Evolutionary conservation across 176 grass and related monocot genomes (phyloP).

Genomic region (Paspalum vaginatum): DNA sequence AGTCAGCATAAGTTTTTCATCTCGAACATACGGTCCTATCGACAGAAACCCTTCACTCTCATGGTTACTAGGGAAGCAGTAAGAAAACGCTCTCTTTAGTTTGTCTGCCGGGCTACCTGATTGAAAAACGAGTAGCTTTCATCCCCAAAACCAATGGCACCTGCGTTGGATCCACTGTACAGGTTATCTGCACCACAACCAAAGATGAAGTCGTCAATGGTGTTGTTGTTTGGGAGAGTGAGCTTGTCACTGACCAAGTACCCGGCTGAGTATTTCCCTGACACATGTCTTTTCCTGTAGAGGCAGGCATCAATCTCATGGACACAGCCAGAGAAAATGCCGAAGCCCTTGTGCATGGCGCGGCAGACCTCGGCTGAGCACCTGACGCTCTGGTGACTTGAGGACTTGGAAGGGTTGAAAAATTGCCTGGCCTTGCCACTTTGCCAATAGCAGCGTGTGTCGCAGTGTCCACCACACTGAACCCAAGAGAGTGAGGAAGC

Average conservation of each 20-base stretch:
- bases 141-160: slow-evolving; percentile 29
- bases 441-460: neutral
- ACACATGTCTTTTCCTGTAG: slow-evolving; percentile 32
- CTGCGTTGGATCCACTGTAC: slow-evolving; percentile 7
- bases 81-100: slow-evolving; percentile 13
- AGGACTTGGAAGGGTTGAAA: slow-evolving; percentile 29
- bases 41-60: slow-evolving; percentile 18
- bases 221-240: slow-evolving; percentile 4
- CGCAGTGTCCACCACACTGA: slow-evolving; percentile 20
- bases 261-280: slow-evolving; percentile 21
- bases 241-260: slow-evolving; percentile 31
- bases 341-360: neutral
- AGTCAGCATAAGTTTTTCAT: neutral
- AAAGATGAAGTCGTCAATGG: slow-evolving; percentile 32
- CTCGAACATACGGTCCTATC: slow-evolving; percentile 16
- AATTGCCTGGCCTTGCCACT: neutral
- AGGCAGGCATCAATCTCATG: slow-evolving; percentile 29
- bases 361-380: slow-evolving; percentile 13
- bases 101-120: slow-evolving; percentile 26
- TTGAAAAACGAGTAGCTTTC: slow-evolving; percentile 36
- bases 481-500: slow-evolving; percentile 39
- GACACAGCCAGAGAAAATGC: neutral
- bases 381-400: neutral
- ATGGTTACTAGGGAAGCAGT: slow-evolving; percentile 32
- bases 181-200: slow-evolving; percentile 11